Evolutionary conservation across 345 rosid genomes (phyloP), one percentile per base, ranked within the genome.

Genomic region (Eucalyptus curtisii): DNA sequence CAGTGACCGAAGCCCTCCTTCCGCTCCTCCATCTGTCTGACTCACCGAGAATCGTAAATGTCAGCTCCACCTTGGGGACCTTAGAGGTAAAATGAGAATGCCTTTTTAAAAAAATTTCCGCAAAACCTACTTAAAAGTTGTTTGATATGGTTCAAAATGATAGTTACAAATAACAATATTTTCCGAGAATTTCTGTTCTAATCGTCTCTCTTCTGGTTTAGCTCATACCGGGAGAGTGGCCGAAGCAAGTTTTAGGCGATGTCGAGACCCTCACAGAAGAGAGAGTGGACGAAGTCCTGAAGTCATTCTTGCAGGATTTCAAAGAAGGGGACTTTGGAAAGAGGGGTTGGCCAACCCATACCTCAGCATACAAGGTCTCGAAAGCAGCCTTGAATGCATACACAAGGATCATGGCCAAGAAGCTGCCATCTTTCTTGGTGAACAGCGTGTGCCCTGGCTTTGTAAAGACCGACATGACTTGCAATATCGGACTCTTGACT

Each of bases 341-440:
- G 50, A 90, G 89, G 79, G 91, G 92, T 15, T 92, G 93, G 94
- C 91, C 89, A 13, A 12, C 86, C 30, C 68, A 24, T 17, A 1
- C 55, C 3, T 59, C 91, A 11, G 90, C 92, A 11, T 92, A 92
- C 82, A 49, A 9, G 7, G 55, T 92, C 37, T 91, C 93, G 4
- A 93, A 93, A 88, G 93, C 91, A 45, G 88, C 91, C 27, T 4
- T 93, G 89, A 93, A 90, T 31, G 92, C 94, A 27, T 91, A 92
- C 90, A 89, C 92, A 25, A 93, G 93, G 89, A 86, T 93, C 27
- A 85, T 88, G 42, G 92, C 93, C 49, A 86, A 88, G 89, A 86
- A 88, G 49, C 80, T 87, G 88, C 91, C 93, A 16, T 33, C 57
- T 59, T 87, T 91, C 81, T 55, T 90, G 59, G 55, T 90, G 64